Evolutionary conservation across 2,329 filamentous ascomycete species (phyloP).

Genomic region (Xylariales sp.): DNA sequence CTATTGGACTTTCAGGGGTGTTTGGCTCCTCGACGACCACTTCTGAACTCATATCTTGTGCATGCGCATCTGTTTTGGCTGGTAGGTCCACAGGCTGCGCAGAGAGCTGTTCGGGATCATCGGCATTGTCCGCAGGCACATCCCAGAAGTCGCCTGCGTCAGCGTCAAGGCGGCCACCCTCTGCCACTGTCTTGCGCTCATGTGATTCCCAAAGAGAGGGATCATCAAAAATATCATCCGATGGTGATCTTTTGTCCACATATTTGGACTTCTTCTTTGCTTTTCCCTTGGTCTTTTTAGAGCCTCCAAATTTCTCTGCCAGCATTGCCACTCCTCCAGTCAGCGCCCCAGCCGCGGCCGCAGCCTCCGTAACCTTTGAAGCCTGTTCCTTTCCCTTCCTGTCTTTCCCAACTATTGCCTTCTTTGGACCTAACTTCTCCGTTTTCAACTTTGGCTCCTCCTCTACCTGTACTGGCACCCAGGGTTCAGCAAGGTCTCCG

Average conservation of each 20-base stretch:
- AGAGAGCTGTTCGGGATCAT: constrained; percentile 4
- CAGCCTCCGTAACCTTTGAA: constrained; percentile 11
- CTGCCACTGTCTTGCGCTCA: constrained; percentile 29
- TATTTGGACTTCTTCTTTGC: constrained; percentile 31
- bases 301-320: constrained; percentile 28
- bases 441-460: constrained; percentile 5
- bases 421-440: constrained; percentile 3
- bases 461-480: constrained; percentile 1
- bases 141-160: constrained; percentile 15
- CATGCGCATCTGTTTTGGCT: too few species aligned
- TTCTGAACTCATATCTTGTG: not conserved
- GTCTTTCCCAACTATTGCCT: constrained; percentile 5
- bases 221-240: constrained; percentile 42
- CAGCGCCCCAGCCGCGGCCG: constrained; percentile 15
- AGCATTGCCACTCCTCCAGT: constrained; percentile 28
- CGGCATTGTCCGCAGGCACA: constrained; percentile 11
- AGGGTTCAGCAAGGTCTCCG: too few species aligned
- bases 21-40: constrained; percentile 6
- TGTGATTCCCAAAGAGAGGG: constrained; percentile 38
- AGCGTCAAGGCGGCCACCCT: constrained; percentile 18
- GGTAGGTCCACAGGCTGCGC: not conserved
- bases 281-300: constrained; percentile 26
- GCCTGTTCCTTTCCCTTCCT: constrained; percentile 7
- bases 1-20: constrained; percentile 9
- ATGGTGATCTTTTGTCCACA: constrained; percentile 32